Evolutionary conservation across 2,329 filamentous ascomycete genomes (phyloP).

Genomic region (Stachybotrys chlorohalonatus): DNA sequence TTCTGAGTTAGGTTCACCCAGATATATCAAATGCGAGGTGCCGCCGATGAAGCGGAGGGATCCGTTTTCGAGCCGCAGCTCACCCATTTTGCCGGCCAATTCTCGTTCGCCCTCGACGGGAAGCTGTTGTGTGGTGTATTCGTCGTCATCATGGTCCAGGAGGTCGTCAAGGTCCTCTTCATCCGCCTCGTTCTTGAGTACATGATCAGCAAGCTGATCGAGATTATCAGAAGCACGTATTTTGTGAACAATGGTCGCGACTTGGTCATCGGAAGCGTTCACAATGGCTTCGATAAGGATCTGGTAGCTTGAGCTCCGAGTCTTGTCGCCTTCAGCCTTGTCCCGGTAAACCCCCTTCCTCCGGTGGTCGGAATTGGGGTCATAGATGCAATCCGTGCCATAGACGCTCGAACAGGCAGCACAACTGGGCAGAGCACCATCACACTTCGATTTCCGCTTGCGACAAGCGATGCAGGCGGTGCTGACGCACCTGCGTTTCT

Average conservation of each 20-base stretch:
- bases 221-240: slow-evolving; percentile 78
- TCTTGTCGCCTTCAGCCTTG: slow-evolving; percentile 81
- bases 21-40: slow-evolving; percentile 85
- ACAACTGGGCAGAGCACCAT: slow-evolving; percentile 83
- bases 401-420: slow-evolving; percentile 96
- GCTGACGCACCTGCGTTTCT: slow-evolving; percentile 71
- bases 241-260: slow-evolving; percentile 68
- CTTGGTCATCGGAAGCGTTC: slow-evolving; percentile 83
- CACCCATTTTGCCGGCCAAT: slow-evolving; percentile 86
- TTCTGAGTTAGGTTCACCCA: slow-evolving; percentile 41
- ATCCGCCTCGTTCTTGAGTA: slow-evolving; percentile 33
- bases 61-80: slow-evolving; percentile 78
- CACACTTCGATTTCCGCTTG: slow-evolving; percentile 78
- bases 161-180: slow-evolving; percentile 31
- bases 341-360: slow-evolving; percentile 96
- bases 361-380: slow-evolving; percentile 91
- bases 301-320: slow-evolving; percentile 77
- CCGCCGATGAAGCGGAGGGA: slow-evolving; percentile 87
- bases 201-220: slow-evolving; percentile 44
- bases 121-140: slow-evolving; percentile 27
- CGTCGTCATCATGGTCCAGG: slow-evolving; percentile 28
- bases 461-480: slow-evolving; percentile 79
- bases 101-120: slow-evolving; percentile 60
- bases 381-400: slow-evolving; percentile 82
- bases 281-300: slow-evolving; percentile 89